Evolutionary conservation across 2,329 filamentous ascomycete genomes (phyloP).

Genomic region (Cytospora leucostoma): DNA sequence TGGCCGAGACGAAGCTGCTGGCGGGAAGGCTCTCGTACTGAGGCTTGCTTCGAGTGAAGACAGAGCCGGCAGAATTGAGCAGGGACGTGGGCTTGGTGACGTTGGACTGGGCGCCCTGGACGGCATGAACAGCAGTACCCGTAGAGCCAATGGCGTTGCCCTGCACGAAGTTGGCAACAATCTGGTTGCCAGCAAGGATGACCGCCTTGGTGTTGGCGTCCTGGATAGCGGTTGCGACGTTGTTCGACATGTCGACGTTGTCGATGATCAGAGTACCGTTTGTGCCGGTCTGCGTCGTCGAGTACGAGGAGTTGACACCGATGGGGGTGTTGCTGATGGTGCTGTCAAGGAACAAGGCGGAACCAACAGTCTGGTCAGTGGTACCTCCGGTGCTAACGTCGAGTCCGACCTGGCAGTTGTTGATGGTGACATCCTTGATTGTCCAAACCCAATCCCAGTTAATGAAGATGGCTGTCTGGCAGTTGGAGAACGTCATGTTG

Average conservation of each 20-base stretch:
- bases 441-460: constrained; percentile 93
- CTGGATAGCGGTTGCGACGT: constrained; percentile 67
- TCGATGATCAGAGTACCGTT: constrained; percentile 84
- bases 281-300: constrained; percentile 60
- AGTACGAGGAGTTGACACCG: constrained; percentile 77
- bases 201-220: constrained; percentile 55
- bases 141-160: constrained; percentile 69
- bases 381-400: constrained; percentile 71
- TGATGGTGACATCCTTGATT: constrained; percentile 74
- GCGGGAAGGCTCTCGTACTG: constrained; percentile 73
- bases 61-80: constrained; percentile 61
- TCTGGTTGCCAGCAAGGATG: constrained; percentile 69
- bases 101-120: constrained; percentile 60
- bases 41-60: constrained; percentile 86
- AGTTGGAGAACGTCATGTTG: constrained; percentile 79
- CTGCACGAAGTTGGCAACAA: constrained; percentile 74
- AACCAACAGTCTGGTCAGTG: constrained; percentile 76
- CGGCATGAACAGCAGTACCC: constrained; percentile 46
- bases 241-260: constrained; percentile 79
- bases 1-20: constrained; percentile 80
- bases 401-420: constrained; percentile 73
- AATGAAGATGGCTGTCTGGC: constrained; percentile 81
- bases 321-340: constrained; percentile 73
- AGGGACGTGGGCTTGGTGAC: constrained; percentile 68
- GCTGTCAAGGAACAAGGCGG: constrained; percentile 80